A percentile compares a stretch with the other conserved stretches of the same genome.
Evolutionary conservation across 2,329 filamentous ascomycete genomes (phyloP).

Genomic region (Metarhizium anisopliae): DNA sequence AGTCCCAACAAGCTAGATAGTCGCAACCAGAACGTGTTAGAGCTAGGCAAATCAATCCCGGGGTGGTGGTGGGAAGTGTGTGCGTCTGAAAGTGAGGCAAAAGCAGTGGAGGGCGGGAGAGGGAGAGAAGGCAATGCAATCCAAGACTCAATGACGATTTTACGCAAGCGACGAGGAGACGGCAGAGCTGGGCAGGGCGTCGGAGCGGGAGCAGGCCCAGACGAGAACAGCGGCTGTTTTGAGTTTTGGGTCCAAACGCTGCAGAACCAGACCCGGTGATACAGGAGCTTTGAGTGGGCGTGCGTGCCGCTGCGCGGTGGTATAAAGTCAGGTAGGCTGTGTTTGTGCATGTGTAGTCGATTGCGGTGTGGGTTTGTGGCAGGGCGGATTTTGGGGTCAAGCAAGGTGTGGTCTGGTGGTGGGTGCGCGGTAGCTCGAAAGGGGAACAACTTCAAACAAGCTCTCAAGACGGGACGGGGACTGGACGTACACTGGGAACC

Average conservation of each 20-base stretch:
- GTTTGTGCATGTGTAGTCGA: background rate
- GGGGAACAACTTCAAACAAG: background rate
- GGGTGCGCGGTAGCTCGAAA: background rate
- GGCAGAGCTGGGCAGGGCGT: background rate
- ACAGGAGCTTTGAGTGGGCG: background rate
- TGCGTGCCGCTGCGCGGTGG: background rate
- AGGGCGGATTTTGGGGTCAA: background rate
- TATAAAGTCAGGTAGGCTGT: background rate
- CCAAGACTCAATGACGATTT: background rate
- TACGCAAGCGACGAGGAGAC: background rate
- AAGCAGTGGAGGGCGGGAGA: background rate
- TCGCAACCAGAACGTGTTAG: slow-evolving; percentile 13
- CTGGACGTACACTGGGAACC: slow-evolving; percentile 38
- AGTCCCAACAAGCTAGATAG: slow-evolving; percentile 47
- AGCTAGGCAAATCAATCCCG: slow-evolving; percentile 9
- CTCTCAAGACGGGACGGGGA: background rate
- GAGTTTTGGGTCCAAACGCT: background rate
- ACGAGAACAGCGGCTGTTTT: background rate
- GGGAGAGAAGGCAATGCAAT: background rate
- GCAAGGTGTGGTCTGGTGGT: background rate
- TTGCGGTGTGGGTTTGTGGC: slow-evolving; percentile 5
- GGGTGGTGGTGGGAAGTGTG: background rate
- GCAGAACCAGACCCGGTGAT: slow-evolving; percentile 4
- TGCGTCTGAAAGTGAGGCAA: too few relatives aligned
- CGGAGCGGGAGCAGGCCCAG: background rate